These are phyloP conservation scores for Tetrahymena thermophila DNA, from an alignment of 73 alveolate genomes.

Conservation along the genomic window DNA sequence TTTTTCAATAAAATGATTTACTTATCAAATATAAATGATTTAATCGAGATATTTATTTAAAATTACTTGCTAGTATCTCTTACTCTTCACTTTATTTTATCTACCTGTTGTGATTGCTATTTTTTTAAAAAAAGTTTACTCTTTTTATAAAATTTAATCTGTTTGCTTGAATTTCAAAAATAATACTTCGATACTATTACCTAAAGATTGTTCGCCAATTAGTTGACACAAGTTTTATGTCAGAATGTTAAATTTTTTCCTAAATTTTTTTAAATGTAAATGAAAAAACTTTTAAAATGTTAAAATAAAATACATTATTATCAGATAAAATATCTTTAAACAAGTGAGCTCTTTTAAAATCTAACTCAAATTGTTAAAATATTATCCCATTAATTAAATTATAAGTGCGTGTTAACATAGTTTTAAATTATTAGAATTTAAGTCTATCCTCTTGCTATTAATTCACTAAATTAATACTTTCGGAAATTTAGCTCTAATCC, in stretches of 20 bases:
- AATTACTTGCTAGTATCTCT: background rate
- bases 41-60: background rate
- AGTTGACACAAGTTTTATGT: background rate
- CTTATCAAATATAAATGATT: background rate
- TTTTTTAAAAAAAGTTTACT: background rate
- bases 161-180: background rate
- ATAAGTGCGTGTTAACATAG: background rate
- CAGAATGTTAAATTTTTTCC: background rate
- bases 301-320: background rate
- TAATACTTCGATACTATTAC: background rate
- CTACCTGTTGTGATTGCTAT: background rate
- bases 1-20: background rate
- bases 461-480: background rate
- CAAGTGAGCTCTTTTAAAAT: background rate
- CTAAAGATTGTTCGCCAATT: background rate
- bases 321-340: background rate
- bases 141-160: background rate
- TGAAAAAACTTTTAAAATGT: background rate
- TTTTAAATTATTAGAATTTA: background rate
- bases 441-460: background rate
- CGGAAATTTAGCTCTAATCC: background rate
- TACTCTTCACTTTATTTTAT: background rate
- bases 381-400: background rate
- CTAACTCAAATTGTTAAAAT: background rate
- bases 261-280: background rate